Conservation (phyloP, 495 filamentous ascomycete genomes). For the Pyrenula aspistea region DNA sequence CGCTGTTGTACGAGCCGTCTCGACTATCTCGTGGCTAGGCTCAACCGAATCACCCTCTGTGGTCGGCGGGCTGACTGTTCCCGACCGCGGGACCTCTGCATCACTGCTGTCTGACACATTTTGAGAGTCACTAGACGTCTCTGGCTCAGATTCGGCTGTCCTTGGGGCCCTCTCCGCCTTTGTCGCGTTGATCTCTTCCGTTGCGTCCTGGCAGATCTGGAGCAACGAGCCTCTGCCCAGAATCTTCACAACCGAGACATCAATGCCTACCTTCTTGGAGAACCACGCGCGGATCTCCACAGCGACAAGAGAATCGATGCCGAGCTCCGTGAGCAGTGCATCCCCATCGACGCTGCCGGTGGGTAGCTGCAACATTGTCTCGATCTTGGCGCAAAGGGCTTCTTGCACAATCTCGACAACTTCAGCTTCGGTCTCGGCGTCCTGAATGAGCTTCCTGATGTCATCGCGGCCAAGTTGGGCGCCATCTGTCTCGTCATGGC, state of each 20-base stretch:
- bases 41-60: background rate
- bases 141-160: background rate
- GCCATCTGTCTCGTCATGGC: background rate
- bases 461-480: background rate
- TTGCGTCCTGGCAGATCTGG: constrained; percentile 1
- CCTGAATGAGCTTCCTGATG: background rate
- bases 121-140: background rate
- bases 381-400: background rate
- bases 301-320: constrained; percentile 5
- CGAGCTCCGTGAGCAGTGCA: constrained; percentile 2
- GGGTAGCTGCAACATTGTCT: constrained; percentile 1
- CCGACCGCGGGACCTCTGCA: background rate
- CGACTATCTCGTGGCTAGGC: background rate
- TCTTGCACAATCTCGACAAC: constrained; percentile 1
- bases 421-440: constrained; percentile 1
- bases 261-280: constrained; percentile 6
- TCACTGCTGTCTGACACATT: background rate
- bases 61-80: background rate
- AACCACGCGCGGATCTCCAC: constrained; percentile 6
- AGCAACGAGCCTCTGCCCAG: constrained; percentile 2
- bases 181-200: constrained; percentile 3
- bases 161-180: background rate
- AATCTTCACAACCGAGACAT: constrained; percentile 6
- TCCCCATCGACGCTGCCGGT: constrained; percentile 1
- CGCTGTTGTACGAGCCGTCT: background rate